Base-by-base conservation (phyloP, 495 filamentous ascomycete genomes). In the Pseudevernia furfuracea region DNA sequence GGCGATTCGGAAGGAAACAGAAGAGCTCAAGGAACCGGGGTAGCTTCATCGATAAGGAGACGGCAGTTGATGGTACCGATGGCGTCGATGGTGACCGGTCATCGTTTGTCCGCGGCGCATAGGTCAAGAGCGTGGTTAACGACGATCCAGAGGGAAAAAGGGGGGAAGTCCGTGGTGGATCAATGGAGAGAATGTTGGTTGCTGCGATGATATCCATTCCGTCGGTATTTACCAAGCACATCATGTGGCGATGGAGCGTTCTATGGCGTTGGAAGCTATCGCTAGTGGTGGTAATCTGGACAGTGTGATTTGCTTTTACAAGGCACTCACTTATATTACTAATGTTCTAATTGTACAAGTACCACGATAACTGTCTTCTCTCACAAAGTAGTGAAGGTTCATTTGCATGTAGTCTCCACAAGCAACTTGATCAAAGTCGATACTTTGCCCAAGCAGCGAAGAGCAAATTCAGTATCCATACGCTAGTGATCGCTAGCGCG, bases 31-130 rank as follows among this genome's bases (percentile, higher is more conserved):
- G 77, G 25, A 70, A 71, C 19, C 69, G 79, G 8, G 79, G 80
- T 19, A 79, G 77, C 71, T 82, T 81, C 66, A 70, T 77, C 34
- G 65, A 71, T 34, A 63, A 62, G n/a, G 69, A 71, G 49, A 52
- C 36, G 0, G 62, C 56, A 15, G 57, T 59, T 11, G 23, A 59
- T 28, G 57, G 63, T 28, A 19, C 23, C n/a, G 5, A 30, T 62
- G 34, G 34, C 8, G 53, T 64, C 12, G 62, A 59, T 53, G 62
- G 36, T 28, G 57, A 64, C 14, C 37, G 62, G 34, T 59, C 62
- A 19, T 59, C 56, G 9, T 63, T 63, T 25, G 56, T 56, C 2
- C 39, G 55, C 14, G 62, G 55, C 14, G 62, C 56, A 6, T 59
- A 64, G 44, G 23, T 14, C 19, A 9, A 32, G 14, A 34, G 60